Base-by-base conservation (phyloP, 2,329 filamentous ascomycete genomes). In the Trichoderma afroharzianum region DNA sequence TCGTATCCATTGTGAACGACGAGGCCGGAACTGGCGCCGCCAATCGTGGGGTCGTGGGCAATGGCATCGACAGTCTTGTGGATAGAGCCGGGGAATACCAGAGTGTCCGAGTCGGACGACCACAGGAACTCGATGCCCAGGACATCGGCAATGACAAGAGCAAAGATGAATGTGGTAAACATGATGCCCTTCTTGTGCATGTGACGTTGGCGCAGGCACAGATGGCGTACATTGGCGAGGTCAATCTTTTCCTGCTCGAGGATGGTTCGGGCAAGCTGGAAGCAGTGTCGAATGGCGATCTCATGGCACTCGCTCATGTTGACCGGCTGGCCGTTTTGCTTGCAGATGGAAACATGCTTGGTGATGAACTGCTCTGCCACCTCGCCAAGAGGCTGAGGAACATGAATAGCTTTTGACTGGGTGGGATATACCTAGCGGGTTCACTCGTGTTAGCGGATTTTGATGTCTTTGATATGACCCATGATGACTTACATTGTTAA, bases 101-200 rank as follows among this genome's bases (percentile, higher is more conserved):
- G 3, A 9, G 76, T 77, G 30, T 77, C 76, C 18, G 76, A 77
- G 63, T 77, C 76, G 2, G 75, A 76, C 2, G 74, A 75, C 76
- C 76, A 77, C n/a, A 77, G 72, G 32, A 75, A 77, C 53, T 77
- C 75, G 30, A 77, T 69, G 21, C 75, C 75, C 14, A 77, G 66
- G 1, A 73, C 69, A 6, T 76, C 75, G 11, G 76, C 74, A 21
- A 77, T 75, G 24, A 77, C 75, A 7, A 77, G 63, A 1, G 76
- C 72, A 64, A 76, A 77, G 70, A 77, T 63, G 36, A 74, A 77
- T 1, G 74, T 74, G 26, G 76, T 76, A 32, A 77, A 77, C 76
- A 77, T 77, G 72, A 77, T 75, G 63, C 74, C 76, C 63, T 77
- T 77, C 55, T 77, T 77, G 64, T 77, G 75, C 73, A 77, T 72